These are phyloP conservation scores for Tremella mesenterica DNA, from an alignment of 768 basidiomycete species.

Conservation along the genomic window DNA sequence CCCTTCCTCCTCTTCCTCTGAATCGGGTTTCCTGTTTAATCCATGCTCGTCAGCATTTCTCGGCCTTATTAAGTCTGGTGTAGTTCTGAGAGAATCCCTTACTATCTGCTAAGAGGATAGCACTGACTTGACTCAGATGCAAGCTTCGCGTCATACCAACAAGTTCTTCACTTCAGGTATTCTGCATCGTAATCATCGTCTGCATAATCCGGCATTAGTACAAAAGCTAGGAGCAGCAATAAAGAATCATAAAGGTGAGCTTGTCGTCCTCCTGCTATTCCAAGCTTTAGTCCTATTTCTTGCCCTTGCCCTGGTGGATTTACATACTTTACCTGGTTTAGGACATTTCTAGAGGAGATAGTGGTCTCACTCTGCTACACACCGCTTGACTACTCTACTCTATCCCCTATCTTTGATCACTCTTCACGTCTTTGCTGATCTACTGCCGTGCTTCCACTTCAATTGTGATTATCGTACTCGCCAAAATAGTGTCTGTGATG, in stretches of 20 bases:
- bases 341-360: too few species aligned
- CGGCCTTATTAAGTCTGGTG: neutral
- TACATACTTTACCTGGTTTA: neutral
- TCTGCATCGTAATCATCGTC: neutral
- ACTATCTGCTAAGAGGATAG: neutral
- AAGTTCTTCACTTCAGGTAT: neutral
- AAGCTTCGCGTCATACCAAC: constrained; percentile 1
- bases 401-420: too few species aligned
- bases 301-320: neutral
- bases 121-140: neutral
- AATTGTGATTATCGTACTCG: too few species aligned
- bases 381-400: too few species aligned
- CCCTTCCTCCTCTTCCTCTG: too few species aligned
- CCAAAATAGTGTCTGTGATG: too few species aligned
- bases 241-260: neutral
- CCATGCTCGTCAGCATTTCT: neutral
- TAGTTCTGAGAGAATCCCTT: neutral
- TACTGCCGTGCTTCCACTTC: too few species aligned
- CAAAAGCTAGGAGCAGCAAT: neutral
- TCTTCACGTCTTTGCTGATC: too few species aligned
- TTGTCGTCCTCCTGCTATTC: neutral
- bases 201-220: neutral
- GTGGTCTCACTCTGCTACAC: too few species aligned
- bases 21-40: neutral
- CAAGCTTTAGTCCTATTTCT: neutral